Base-by-base conservation (phyloP, 1,139 yeast species). In the Petasospora rhodanensis region DNA sequence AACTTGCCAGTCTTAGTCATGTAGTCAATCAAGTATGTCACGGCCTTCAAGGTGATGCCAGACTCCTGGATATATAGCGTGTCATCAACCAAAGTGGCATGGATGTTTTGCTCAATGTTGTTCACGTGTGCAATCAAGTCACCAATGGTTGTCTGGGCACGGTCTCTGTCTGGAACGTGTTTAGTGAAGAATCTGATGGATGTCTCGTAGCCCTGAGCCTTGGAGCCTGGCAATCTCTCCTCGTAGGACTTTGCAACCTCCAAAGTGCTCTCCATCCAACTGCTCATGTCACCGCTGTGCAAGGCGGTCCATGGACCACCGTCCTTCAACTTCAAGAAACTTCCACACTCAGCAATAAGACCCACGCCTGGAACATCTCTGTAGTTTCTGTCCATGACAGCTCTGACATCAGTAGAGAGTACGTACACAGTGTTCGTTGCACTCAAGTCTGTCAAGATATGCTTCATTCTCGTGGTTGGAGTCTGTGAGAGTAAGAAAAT, bases 341-440 rank as follows among this genome's bases (percentile, higher is more conserved):
- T 94, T 23, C 97, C 97, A 53, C 82, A 79, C 56, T 89, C 97
- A 1, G 96, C 95, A 45, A 89, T 77, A 32, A 89, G 64, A 0
- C 97, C 97, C 22, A 89, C 54, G 26, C 73, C 73, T 2, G 81
- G 76, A 10, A 77, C 70, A 41, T 87, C 71, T 23, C 80, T 68
- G 58, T 79, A 87, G 34, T 77, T 58, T 31, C 83, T 67, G 44
- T 82, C 85, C 51, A 87, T 62, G 26, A 78, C 81, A 3, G 68
- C 58, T 40, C 81, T 68, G 34, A 76, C 75, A 47, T 79, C 71
- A 32, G 76, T 73, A 45, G 87, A 78, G 34, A 81, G 67, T 7
- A 89, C 69, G 52, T 81, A 89, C 2, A 89, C 91, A 32, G 70
- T 64, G 49, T 84, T 86, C 5, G 38, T 21, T 10, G 56, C 51